Conservation (phyloP, 805 yeast species). For the Pichia pseudocactophila region DNA sequence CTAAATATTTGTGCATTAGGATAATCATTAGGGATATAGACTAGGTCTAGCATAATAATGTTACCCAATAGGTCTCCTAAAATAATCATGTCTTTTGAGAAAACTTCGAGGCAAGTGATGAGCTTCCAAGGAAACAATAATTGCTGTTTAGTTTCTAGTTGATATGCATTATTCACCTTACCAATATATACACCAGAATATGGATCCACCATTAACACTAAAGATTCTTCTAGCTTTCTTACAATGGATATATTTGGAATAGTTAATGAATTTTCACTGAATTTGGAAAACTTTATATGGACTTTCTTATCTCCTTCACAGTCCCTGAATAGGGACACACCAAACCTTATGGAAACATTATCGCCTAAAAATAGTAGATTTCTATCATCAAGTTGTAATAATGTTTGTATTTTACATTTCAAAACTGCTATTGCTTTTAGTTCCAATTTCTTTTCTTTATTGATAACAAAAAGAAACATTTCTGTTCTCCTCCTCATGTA, state of each 20-base stretch:
- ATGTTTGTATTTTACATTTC: conserved; percentile 4
- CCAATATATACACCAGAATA: conserved; percentile 16
- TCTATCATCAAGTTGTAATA: conserved; percentile 1
- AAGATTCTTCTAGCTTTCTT: not conserved
- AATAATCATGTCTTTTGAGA: conserved; percentile 5
- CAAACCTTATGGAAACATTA: not conserved
- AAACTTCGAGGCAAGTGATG: conserved; percentile 6
- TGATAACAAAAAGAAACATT: conserved; percentile 10
- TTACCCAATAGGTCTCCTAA: conserved; percentile 23
- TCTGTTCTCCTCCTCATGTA: conserved; percentile 7
- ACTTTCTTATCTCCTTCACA: not conserved
- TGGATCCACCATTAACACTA: conserved; percentile 15
- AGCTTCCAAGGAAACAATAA: conserved; percentile 3
- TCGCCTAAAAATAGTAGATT: conserved; percentile 14
- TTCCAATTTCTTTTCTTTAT: conserved; percentile 5
- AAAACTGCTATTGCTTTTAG: conserved; percentile 12
- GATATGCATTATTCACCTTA: conserved; percentile 4
- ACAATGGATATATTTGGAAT: not conserved
- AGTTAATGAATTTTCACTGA: not conserved
- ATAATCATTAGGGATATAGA: not conserved
- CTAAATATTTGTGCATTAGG: not conserved
- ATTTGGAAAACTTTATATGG: not conserved
- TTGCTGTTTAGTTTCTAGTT: not conserved
- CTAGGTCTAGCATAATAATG: conserved; percentile 10
- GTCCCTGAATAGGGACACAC: conserved; percentile 8